These are phyloP conservation scores for Tilletia indica DNA, from an alignment of 1,284 basidiomycete species.

Conservation along the genomic window DNA sequence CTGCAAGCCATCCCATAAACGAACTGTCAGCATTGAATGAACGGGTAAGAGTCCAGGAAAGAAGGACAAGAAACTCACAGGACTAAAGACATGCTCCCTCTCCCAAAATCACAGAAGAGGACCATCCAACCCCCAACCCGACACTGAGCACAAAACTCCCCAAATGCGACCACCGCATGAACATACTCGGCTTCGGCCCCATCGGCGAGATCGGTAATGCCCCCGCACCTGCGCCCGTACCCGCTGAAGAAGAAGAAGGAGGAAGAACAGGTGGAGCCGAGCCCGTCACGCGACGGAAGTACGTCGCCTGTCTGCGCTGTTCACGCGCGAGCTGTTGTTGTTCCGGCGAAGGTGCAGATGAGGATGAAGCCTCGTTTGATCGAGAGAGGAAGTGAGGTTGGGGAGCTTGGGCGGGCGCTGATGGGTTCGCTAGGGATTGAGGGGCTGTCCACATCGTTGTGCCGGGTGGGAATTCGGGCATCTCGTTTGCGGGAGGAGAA, in stretches of 20 bases:
- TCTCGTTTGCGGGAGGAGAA: background rate
- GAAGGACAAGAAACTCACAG: background rate
- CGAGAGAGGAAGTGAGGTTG: background rate
- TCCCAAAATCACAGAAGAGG: constrained; percentile 6
- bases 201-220: background rate
- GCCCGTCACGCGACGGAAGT: background rate
- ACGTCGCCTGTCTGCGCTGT: background rate
- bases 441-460: background rate
- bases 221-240: too few species aligned
- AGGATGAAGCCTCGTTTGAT: background rate
- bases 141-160: constrained; percentile 2
- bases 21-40: too few species aligned
- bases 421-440: constrained; percentile 2
- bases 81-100: constrained; percentile 13
- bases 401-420: background rate
- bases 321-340: background rate
- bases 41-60: too few species aligned
- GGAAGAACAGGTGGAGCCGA: background rate
- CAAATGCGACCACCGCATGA: background rate
- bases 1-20: background rate
- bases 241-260: background rate
- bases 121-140: constrained; percentile 9
- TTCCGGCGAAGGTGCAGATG: background rate
- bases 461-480: background rate
- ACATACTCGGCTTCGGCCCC: background rate